Base-by-base conservation (phyloP, 179 eudicot species). In the Amaranthus tricolor region DNA sequence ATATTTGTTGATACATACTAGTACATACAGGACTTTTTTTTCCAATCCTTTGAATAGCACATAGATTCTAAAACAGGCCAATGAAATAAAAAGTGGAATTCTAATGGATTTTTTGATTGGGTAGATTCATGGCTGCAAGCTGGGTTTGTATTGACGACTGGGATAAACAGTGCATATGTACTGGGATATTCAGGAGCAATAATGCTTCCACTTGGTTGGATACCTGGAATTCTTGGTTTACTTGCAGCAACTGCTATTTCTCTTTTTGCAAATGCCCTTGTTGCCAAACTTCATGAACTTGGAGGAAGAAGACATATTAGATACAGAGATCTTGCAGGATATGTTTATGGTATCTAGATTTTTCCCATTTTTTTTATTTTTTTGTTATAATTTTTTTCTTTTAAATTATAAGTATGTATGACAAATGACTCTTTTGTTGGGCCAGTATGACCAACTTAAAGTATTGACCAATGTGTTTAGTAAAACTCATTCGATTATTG, bases 91-190 rank as follows among this genome's bases (percentile, higher is more conserved):
- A 31, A 31, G 40, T 31, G 40, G 40, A 31, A 2, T 10, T 60
- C 5, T 66, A 9, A 21, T 76, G 51, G 6, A 48, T 40, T 45
- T 24, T 49, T 69, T 17, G 60, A 54, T 75, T 45, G 57, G 84
- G 79, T 76, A 94, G 98, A 94, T 89, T 94, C 97, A 76, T 92
- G 97, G 98, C 84, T 92, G 76, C 98, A 94, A 81, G 97, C 83
- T 60, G 97, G 94, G 17, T 90, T 94, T 85, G 89, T 94, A 52
- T 91, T 93, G 48, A 91, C 91, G 10, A 91, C 92, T 9, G 97
- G 97, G 55, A 86, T 93, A 68, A 93, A 91, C 83, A 92, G 98
- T 82, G 90, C 94, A 15, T 94, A 90, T 82, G 94, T 92, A 62
- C 79, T 94, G 80, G 97, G 98, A 54, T 94, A 94, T 79, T 89